A percentile compares a stretch with the other conserved stretches of the same genome.
Conservation (phyloP, 345 rosid species). For the Kandelia obovata region DNA sequence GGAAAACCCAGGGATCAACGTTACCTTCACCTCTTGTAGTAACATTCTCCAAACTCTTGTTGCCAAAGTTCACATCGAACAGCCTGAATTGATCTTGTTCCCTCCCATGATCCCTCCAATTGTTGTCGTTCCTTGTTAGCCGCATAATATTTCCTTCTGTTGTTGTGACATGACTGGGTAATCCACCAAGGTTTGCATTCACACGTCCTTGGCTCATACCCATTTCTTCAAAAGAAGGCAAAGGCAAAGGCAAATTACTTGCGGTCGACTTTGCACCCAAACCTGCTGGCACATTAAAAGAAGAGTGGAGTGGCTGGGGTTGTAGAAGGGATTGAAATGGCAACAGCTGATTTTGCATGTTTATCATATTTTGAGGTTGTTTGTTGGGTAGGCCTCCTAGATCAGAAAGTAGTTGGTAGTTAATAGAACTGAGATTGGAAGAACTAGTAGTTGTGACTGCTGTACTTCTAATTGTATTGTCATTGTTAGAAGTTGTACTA, state of each 20-base stretch:
- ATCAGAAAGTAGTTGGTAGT: conserved; percentile 35
- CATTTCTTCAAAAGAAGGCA: conserved; percentile 31
- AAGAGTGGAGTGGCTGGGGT: conserved; percentile 20
- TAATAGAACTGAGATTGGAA: conserved; percentile 27
- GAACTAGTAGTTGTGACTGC: conserved; percentile 10
- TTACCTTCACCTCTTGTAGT: conserved; percentile 45
- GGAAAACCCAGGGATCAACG: conserved; percentile 76
- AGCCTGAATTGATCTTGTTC: conserved; percentile 27
- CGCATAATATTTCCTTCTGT: background rate
- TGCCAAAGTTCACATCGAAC: conserved; percentile 23
- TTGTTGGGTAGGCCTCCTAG: conserved; percentile 28
- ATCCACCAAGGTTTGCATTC: conserved; percentile 22
- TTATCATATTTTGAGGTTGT: conserved; percentile 30
- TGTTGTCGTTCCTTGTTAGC: background rate
- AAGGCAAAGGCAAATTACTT: conserved; percentile 16
- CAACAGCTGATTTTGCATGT: conserved; percentile 33
- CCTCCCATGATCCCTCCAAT: conserved; percentile 11
- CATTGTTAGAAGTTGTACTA: conserved; percentile 1
- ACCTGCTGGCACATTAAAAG: conserved; percentile 15
- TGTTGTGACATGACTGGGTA: conserved; percentile 12
- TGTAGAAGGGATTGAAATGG: conserved; percentile 37
- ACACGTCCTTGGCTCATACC: conserved; percentile 31
- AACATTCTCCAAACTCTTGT: conserved; percentile 43
- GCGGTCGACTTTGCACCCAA: conserved; percentile 27
- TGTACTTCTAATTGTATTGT: conserved; percentile 14